phyloP scores from a whole-genome alignment of 2,329 filamentous ascomycete genomes.

The Monosporascus ibericus region DNA sequence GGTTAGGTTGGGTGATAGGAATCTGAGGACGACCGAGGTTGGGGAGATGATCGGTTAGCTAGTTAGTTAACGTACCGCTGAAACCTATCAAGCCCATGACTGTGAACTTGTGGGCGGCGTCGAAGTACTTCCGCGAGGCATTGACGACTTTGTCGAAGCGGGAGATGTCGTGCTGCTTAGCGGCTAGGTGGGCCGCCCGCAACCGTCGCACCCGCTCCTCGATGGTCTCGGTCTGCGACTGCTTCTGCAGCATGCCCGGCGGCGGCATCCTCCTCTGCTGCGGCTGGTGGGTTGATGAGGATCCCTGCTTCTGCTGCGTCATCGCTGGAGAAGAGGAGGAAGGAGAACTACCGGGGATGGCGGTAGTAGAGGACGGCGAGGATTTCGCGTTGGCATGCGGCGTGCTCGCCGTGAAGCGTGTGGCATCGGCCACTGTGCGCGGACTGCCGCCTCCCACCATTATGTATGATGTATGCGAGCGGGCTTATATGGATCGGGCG shows the following conservation, averaged over 20 bases:
- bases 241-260: constrained; percentile 20
- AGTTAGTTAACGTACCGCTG: constrained; percentile 39
- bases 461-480: not conserved
- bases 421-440: constrained; percentile 72
- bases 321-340: constrained; percentile 6
- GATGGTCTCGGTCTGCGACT: constrained; percentile 50
- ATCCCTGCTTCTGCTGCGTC: not conserved
- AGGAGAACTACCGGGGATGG: constrained; percentile 6
- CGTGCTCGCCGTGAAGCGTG: constrained; percentile 66
- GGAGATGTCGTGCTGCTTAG: constrained; percentile 53
- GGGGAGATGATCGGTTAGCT: not conserved
- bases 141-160: constrained; percentile 44
- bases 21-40: no score
- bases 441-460: constrained; percentile 30
- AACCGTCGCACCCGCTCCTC: constrained; percentile 64
- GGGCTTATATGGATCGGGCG: no score
- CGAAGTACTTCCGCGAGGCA: constrained; percentile 43
- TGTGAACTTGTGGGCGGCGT: constrained; percentile 50
- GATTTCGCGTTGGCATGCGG: constrained; percentile 65
- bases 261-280: constrained; percentile 10
- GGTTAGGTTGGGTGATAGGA: no score
- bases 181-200: constrained; percentile 61
- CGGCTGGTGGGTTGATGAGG: not conserved
- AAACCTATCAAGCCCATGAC: constrained; percentile 50
- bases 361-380: constrained; percentile 29